Evolutionary conservation across 2,329 filamentous ascomycete species (phyloP).

Genomic region (Aspergillus thermomutatus): DNA sequence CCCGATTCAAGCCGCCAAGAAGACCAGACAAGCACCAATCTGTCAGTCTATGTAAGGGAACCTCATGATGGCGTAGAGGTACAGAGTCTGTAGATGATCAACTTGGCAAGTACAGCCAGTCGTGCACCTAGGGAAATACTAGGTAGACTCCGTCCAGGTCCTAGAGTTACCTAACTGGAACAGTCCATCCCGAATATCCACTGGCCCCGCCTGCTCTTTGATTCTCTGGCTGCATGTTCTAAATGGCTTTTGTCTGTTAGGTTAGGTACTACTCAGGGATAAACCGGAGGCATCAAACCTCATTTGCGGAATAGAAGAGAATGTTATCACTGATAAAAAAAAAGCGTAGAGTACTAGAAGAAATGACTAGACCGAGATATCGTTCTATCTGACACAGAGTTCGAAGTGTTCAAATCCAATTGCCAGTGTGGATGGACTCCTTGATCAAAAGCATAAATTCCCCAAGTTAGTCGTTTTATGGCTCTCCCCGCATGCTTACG

Average conservation of each 20-base stretch:
- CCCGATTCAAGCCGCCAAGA: not conserved
- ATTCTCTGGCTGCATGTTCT: not conserved
- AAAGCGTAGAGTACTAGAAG: not conserved
- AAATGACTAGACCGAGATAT: not conserved
- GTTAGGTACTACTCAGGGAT: not conserved
- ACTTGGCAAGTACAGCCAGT: not conserved
- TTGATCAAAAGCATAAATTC: not conserved
- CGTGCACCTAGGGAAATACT: not conserved
- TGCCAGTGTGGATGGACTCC: not conserved
- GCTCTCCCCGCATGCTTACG: not conserved
- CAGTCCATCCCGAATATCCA: not conserved
- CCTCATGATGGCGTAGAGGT: not conserved
- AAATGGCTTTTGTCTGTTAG: not conserved
- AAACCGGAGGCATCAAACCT: not conserved
- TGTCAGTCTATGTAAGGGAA: not conserved
- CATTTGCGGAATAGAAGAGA: not conserved
- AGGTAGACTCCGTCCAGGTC: not conserved
- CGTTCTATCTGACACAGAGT: not conserved
- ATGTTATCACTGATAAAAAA: not conserved
- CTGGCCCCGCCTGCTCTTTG: not conserved
- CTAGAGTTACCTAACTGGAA: not conserved
- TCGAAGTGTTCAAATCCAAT: not conserved
- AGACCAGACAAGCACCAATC: not conserved
- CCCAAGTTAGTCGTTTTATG: not conserved
- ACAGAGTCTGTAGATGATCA: not conserved